Percentiles rank a stretch among this genome's conserved stretches.
These are phyloP conservation scores for Capsicum chinense DNA, from an alignment of 257 asterid genomes.

Conservation along the genomic window DNA sequence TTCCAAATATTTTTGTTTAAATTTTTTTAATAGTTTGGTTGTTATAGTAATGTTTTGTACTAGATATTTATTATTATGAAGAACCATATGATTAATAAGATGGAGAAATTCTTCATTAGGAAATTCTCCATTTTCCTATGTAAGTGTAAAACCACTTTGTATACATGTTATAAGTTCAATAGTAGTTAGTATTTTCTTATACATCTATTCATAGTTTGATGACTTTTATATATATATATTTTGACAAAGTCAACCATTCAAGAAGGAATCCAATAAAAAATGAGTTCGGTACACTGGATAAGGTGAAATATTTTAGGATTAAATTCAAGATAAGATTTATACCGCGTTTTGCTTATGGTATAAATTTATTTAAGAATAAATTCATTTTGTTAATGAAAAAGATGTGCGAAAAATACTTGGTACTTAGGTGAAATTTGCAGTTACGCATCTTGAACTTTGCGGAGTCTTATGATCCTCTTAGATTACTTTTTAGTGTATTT, in stretches of 20 bases:
- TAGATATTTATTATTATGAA: conserved; percentile 31
- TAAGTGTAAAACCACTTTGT: not conserved
- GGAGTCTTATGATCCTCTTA: too few species aligned
- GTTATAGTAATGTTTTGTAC: conserved; percentile 44
- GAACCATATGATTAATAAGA: conserved; percentile 40
- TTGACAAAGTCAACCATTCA: not conserved
- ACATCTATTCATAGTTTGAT: not conserved
- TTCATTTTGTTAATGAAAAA: too few species aligned
- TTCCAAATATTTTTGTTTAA: conserved; percentile 20
- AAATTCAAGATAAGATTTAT: not conserved
- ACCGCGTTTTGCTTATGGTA: too few species aligned
- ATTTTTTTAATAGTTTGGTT: conserved; percentile 42
- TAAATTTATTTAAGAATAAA: too few species aligned
- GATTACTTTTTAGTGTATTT: too few species aligned
- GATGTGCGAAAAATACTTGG: too few species aligned
- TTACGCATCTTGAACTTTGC: too few species aligned
- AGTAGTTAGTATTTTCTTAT: not conserved
- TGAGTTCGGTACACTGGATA: not conserved
- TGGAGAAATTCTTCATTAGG: conserved; percentile 39
- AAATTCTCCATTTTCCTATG: conserved; percentile 24
- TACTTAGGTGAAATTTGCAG: too few species aligned
- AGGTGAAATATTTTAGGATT: not conserved
- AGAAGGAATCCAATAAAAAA: not conserved
- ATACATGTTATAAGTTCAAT: not conserved
- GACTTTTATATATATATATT: not conserved